Conservation (phyloP, 1,139 yeast genomes). For the Arxiozyma slooffiae region DNA sequence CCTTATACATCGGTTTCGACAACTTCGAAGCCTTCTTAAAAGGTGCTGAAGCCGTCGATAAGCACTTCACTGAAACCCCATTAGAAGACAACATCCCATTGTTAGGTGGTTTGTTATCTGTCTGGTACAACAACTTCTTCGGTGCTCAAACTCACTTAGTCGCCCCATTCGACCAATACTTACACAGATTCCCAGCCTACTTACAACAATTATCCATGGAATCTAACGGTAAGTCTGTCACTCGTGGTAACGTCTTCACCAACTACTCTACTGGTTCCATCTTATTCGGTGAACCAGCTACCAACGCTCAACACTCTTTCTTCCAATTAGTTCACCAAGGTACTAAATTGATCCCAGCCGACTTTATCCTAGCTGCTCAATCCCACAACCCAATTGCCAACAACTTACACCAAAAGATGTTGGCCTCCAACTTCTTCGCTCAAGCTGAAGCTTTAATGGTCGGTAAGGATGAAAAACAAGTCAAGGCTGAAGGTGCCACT, state of each 20-base stretch:
- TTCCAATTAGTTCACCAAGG: slow-evolving; percentile 99
- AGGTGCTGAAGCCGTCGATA: slow-evolving; percentile 96
- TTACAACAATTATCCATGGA: slow-evolving; percentile 98
- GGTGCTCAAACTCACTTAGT: slow-evolving; percentile 97
- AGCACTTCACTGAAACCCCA: slow-evolving; percentile 77
- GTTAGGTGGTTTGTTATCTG: slow-evolving; percentile 83
- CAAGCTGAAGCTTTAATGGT: slow-evolving; percentile 97
- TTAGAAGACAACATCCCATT: slow-evolving; percentile 86
- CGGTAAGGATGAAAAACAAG: slow-evolving; percentile 81
- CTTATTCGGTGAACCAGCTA: slow-evolving; percentile 96
- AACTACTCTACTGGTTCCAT: slow-evolving; percentile 93
- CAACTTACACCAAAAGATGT: slow-evolving; percentile 92
- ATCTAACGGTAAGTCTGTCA: slow-evolving; percentile 95
- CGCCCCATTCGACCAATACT: slow-evolving; percentile 96
- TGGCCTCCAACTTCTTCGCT: slow-evolving; percentile 96
- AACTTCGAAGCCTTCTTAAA: slow-evolving; percentile 83
- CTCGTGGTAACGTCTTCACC: slow-evolving; percentile 83
- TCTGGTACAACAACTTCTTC: slow-evolving; percentile 97
- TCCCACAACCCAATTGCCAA: slow-evolving; percentile 94
- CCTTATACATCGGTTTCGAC: slow-evolving; percentile 88
- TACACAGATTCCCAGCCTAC: slow-evolving; percentile 98
- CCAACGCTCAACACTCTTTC: slow-evolving; percentile 98
- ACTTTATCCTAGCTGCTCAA: slow-evolving; percentile 92
- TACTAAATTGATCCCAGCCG: slow-evolving; percentile 92
- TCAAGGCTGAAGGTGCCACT: slow-evolving; percentile 80